phyloP scores from a whole-genome alignment of 345 rosid genomes.

The Draba incana region DNA sequence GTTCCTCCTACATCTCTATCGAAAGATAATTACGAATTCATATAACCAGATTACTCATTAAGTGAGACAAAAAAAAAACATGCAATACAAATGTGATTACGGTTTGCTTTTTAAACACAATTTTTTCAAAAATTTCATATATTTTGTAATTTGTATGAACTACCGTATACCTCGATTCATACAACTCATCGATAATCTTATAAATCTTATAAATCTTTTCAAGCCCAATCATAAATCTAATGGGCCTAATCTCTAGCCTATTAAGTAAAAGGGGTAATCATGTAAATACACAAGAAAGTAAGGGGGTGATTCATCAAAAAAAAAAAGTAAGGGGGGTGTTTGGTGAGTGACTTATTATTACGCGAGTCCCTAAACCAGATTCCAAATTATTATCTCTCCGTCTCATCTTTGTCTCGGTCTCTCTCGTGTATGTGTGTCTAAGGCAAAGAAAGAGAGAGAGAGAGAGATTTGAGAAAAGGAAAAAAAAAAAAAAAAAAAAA shows the following conservation, averaged over 20 bases:
- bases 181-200: too few species aligned
- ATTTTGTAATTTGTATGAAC: too few species aligned
- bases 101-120: too few species aligned
- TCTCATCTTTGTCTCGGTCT: slow-evolving; percentile 41
- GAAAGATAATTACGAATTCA: too few species aligned
- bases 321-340: slow-evolving; percentile 20
- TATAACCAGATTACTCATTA: too few species aligned
- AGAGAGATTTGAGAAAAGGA: slow-evolving; percentile 21
- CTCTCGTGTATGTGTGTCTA: slow-evolving; percentile 20
- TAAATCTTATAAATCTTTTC: too few species aligned
- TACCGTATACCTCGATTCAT: too few species aligned
- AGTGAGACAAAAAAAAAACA: too few species aligned
- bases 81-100: too few species aligned
- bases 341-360: slow-evolving; percentile 7
- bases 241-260: slow-evolving; percentile 15
- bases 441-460: slow-evolving; percentile 9
- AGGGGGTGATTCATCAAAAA: too few species aligned
- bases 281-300: slow-evolving; percentile 30
- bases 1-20: too few species aligned
- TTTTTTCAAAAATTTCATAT: too few species aligned
- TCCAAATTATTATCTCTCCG: background rate
- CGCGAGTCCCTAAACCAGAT: slow-evolving; percentile 21
- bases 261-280: background rate
- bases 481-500: slow-evolving; percentile 10
- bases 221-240: slow-evolving; percentile 18